Conservation (phyloP, 2,329 filamentous ascomycete species). For the Aspergillus sp. region DNA sequence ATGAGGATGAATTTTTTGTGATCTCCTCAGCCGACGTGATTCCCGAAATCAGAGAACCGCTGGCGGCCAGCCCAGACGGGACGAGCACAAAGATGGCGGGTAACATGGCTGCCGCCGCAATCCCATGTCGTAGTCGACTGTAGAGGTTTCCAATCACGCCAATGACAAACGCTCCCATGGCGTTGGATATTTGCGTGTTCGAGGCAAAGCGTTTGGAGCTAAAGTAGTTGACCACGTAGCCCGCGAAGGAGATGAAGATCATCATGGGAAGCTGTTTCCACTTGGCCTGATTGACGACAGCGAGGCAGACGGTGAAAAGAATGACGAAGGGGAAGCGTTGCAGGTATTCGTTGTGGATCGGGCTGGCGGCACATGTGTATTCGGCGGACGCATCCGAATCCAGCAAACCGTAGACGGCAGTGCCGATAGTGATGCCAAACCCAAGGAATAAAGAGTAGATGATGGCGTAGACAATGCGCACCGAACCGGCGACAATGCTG, state of each 20-base stretch:
- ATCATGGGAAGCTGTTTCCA: constrained; percentile 76
- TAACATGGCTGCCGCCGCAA: constrained; percentile 81
- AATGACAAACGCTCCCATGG: constrained; percentile 71
- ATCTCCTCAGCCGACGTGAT: constrained; percentile 56
- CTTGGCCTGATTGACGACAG: constrained; percentile 78
- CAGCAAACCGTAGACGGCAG: constrained; percentile 59
- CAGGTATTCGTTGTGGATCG: constrained; percentile 44
- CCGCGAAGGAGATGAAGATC: constrained; percentile 67
- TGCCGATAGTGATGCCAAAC: constrained; percentile 67
- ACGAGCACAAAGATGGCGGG: constrained; percentile 79
- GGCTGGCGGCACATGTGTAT: constrained; percentile 46
- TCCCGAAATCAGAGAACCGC: constrained; percentile 55
- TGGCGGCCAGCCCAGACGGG: constrained; percentile 57
- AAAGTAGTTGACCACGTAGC: constrained; percentile 75
- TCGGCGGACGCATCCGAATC: constrained; percentile 51
- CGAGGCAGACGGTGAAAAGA: constrained; percentile 68
- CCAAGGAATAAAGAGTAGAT: constrained; percentile 70
- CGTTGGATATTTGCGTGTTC: constrained; percentile 72
- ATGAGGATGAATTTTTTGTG: constrained; percentile 19
- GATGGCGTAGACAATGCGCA: constrained; percentile 72
- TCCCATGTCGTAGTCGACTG: constrained; percentile 66
- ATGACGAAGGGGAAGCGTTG: constrained; percentile 71
- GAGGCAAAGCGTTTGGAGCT: constrained; percentile 62
- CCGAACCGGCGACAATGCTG: constrained; percentile 66
- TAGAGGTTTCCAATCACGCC: constrained; percentile 81